phyloP scores from a whole-genome alignment of 2,329 filamentous ascomycete species.

The Cladosporium sp. region DNA sequence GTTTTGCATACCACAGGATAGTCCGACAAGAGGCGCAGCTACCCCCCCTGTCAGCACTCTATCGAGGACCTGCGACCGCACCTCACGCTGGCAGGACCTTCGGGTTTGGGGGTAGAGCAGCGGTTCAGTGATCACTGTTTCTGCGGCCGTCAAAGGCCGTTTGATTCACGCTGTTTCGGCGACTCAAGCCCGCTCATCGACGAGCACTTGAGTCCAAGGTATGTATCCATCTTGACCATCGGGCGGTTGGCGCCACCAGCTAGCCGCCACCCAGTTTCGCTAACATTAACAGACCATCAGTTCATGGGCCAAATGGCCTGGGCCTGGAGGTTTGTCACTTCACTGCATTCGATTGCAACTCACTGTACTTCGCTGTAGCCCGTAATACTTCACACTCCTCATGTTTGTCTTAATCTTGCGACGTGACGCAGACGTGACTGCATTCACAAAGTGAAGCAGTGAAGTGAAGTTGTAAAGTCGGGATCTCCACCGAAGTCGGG shows the following conservation, averaged over 20 bases:
- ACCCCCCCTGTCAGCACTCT: neutral
- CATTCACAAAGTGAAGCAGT: neutral
- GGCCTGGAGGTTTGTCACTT: constrained; percentile 5
- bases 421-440: neutral
- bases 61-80: neutral
- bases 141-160: too few relatives aligned
- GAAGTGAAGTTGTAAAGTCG: neutral
- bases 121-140: too few relatives aligned
- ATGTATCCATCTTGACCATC: neutral
- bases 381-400: neutral
- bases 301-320: neutral
- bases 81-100: neutral
- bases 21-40: neutral
- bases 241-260: neutral
- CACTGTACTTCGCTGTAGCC: neutral
- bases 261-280: constrained; percentile 1
- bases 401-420: neutral
- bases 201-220: neutral
- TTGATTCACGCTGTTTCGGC: neutral
- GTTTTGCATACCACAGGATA: neutral
- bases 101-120: neutral
- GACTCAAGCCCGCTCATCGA: neutral
- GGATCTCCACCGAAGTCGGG: neutral
- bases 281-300: neutral
- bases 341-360: neutral